Evolutionary conservation across 2,329 filamentous ascomycete genomes (phyloP).

Genomic region (Stromatinia cepivora): DNA sequence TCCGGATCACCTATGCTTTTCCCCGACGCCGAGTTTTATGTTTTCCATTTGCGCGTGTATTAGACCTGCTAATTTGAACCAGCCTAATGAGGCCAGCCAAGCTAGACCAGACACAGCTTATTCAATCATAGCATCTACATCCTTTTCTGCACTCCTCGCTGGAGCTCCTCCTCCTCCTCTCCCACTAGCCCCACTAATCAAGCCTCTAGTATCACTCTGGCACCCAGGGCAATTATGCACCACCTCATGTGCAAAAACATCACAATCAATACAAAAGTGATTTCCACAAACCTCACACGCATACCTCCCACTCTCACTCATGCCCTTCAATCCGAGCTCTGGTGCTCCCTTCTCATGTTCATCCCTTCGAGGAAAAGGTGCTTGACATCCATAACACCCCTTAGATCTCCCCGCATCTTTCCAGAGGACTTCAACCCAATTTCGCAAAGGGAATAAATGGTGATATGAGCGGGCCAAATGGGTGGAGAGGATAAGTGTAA

Average conservation of each 20-base stretch:
- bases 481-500: slow-evolving; percentile 92
- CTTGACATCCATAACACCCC: slow-evolving; percentile 77
- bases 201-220: slow-evolving; percentile 36
- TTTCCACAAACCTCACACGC: slow-evolving; percentile 82
- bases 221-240: slow-evolving; percentile 96
- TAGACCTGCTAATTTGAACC: background rate
- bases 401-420: slow-evolving; percentile 55
- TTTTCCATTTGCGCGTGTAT: background rate
- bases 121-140: slow-evolving; percentile 20
- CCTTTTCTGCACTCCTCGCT: background rate
- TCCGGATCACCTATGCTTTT: background rate
- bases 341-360: slow-evolving; percentile 38
- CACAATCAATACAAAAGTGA: slow-evolving; percentile 98
- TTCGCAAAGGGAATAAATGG: slow-evolving; percentile 84
- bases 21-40: background rate
- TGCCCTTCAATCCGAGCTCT: slow-evolving; percentile 52
- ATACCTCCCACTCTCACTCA: slow-evolving; percentile 85
- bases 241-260: slow-evolving; percentile 91
- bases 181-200: background rate
- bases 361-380: slow-evolving; percentile 36
- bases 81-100: background rate
- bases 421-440: slow-evolving; percentile 92
- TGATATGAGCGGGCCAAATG: slow-evolving; percentile 92
- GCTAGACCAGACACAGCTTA: background rate
- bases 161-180: background rate